Evolutionary conservation across 805 yeast genomes (phyloP), one percentile per base, ranked within the genome.

Genomic region (Pichia californica): DNA sequence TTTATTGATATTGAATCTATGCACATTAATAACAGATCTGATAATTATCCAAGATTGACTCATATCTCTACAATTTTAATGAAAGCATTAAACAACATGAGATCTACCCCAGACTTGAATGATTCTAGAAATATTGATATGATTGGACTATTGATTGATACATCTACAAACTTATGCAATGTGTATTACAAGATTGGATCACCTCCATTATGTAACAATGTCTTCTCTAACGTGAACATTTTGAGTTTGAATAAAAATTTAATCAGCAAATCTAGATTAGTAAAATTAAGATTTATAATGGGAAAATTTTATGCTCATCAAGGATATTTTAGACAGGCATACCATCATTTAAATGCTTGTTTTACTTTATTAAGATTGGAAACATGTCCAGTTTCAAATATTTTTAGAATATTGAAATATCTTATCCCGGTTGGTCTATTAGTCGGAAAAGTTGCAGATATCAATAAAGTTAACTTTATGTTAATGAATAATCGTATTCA

Each of bases 151-250:
- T 65, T 79, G 20, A 53, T 79, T 32, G 70, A 68, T 45, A 57
- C 78, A 10, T 76, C 79, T 11, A 67, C 68, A 25, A 63, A 67
- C 31, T 55, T 79, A 35, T 78, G 82, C 56, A 64, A 62, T 48
- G 61, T 74, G 0, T 79, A 79, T 55, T 75, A 76, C 54, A 62
- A 58, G 31, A 69, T 79, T 19, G 72, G 68, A 26, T 76, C 73
- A 26, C 82, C 83, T 6, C 64, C 77, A 50, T 60, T 77, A 15
- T 79, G 85, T 58, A 70, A 77, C 29, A 78, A 79, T 51, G 77
- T 79, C 31, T 77, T 78, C 53, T 70, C 81, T 28, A 79, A 79
- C 56, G 72, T 79, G 65, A 76, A 73, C 51, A 74, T 69, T 38
- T 67, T 79, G 16, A 62, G 65, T 20, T 60, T 79, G 31, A 67